A percentile compares a stretch with the other conserved stretches of the same genome.
Evolutionary conservation across 2,329 filamentous ascomycete species (phyloP).

Genomic region (Cytospora chrysosperma): DNA sequence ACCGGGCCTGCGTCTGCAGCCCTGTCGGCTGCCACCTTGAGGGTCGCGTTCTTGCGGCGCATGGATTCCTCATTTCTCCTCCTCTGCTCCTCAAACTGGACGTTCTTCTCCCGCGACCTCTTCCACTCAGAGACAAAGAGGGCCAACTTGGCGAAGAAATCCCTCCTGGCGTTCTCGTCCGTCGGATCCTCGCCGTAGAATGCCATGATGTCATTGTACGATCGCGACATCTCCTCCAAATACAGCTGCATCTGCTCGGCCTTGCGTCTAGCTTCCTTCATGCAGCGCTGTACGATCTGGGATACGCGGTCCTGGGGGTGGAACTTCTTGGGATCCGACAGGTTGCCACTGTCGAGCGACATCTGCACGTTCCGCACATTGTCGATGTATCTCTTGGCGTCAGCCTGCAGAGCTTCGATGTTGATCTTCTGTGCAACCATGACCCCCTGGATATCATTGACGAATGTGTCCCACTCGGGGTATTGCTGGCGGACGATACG

Average conservation of each 20-base stretch:
- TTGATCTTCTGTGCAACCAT: slow-evolving; percentile 84
- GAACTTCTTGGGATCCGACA: slow-evolving; percentile 96
- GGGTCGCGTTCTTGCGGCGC: slow-evolving; percentile 80
- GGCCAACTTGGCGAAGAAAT: slow-evolving; percentile 94
- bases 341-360: slow-evolving; percentile 87
- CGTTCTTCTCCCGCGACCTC: slow-evolving; percentile 92
- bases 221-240: slow-evolving; percentile 85
- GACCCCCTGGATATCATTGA: slow-evolving; percentile 79
- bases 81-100: slow-evolving; percentile 74
- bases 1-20: slow-evolving; percentile 48
- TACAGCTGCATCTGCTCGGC: slow-evolving; percentile 94
- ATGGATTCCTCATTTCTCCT: slow-evolving; percentile 87
- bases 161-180: slow-evolving; percentile 88
- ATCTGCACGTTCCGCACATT: slow-evolving; percentile 93
- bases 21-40: slow-evolving; percentile 53
- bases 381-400: slow-evolving; percentile 89
- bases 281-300: slow-evolving; percentile 84
- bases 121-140: slow-evolving; percentile 92
- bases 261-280: slow-evolving; percentile 96
- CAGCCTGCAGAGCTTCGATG: slow-evolving; percentile 83
- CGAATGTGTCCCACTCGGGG: slow-evolving; percentile 89
- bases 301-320: slow-evolving; percentile 94
- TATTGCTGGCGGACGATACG: slow-evolving; percentile 96
- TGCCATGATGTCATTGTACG: slow-evolving; percentile 91
- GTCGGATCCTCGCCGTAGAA: slow-evolving; percentile 93